Conservation (phyloP, 371 early-diverging fungal species). For the Apophysomyces variabilis region DNA sequence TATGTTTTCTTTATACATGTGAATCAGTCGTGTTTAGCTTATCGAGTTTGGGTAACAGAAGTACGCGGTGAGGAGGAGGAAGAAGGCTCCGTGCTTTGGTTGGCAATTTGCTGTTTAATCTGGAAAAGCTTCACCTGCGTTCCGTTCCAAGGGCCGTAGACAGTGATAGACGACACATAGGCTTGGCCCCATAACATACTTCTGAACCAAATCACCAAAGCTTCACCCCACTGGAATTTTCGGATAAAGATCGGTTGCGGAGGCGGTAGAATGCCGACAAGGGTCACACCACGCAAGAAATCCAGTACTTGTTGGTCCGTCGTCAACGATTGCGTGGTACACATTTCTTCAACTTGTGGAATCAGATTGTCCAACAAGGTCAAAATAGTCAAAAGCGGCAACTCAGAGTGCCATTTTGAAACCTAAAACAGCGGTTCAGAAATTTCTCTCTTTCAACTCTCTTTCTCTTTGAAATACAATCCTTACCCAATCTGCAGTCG, state of each 20-base stretch:
- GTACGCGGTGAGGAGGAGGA: background rate
- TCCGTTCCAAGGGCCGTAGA: constrained; percentile 68
- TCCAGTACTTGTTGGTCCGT: constrained; percentile 45
- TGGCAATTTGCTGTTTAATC: constrained; percentile 43
- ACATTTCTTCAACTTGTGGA: constrained; percentile 65
- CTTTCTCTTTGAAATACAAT: background rate
- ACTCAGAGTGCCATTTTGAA: constrained; percentile 61
- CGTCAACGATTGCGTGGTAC: constrained; percentile 33
- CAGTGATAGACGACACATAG: constrained; percentile 56
- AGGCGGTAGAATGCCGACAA: constrained; percentile 46
- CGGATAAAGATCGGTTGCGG: constrained; percentile 51
- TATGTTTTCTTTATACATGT: constrained; percentile 8
- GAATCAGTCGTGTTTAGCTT: background rate
- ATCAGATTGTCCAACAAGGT: constrained; percentile 62
- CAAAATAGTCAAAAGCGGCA: constrained; percentile 70
- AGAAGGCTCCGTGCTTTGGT: background rate
- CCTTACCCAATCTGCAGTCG: constrained; percentile 52
- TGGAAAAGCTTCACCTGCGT: constrained; percentile 65
- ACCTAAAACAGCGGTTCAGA: constrained; percentile 17
- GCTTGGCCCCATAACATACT: constrained; percentile 72
- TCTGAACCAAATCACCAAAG: constrained; percentile 68
- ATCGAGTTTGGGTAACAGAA: background rate
- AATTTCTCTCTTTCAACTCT: too few species aligned
- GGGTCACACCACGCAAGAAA: constrained; percentile 36
- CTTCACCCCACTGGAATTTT: constrained; percentile 61